Base-by-base conservation (phyloP, 2,329 filamentous ascomycete species). In the Setomelanomma holmii region DNA sequence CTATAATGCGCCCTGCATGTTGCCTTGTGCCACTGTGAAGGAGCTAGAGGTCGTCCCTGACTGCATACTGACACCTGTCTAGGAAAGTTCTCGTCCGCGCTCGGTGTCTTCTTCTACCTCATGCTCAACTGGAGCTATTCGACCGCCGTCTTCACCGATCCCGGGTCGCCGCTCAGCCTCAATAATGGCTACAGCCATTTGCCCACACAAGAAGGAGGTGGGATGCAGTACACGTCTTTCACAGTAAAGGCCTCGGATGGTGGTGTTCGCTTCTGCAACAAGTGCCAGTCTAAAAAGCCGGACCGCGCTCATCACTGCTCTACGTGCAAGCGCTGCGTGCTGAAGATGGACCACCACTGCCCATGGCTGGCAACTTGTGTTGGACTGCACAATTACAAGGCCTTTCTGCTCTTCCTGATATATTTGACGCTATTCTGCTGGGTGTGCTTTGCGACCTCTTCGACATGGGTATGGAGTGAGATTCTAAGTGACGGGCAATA, bases 291-390 rank as follows among this genome's bases (percentile, higher is more conserved):
- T 45, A 86, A 90, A 58, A 99, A 99, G 79, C 95, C 95, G 36
- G 95, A 99, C 77, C 90, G 95, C 55, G 87, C 93, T 24, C 95
- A 99, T 75, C 95, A 99, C 79, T 99, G 95, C 82, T 96, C 91
- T 10, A 96, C 92, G 4, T 99, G 95, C 78, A 86, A 89, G 63
- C 89, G 89, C 68, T 99, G 95, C 74, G 93, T 99, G 21, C 82
- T 99, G 74, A 99, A 99, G 81, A 99, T 99, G 95, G 95, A 99
- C 73, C 95, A 99, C 75, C 95, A 99, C 78, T 99, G 95, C 74
- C 95, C 95, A 14, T 99, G 95, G 95, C 83, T 99, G 43, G 93
- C 95, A 22, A 96, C 91, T 4, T 99, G 95, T 75, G 90, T 99
- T 53, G 95, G 95, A 17, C 80, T 99, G 59, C 86, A 86, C 69